Conservation (phyloP, 2,329 filamentous ascomycete genomes). For the Alternaria triticimaculans region DNA sequence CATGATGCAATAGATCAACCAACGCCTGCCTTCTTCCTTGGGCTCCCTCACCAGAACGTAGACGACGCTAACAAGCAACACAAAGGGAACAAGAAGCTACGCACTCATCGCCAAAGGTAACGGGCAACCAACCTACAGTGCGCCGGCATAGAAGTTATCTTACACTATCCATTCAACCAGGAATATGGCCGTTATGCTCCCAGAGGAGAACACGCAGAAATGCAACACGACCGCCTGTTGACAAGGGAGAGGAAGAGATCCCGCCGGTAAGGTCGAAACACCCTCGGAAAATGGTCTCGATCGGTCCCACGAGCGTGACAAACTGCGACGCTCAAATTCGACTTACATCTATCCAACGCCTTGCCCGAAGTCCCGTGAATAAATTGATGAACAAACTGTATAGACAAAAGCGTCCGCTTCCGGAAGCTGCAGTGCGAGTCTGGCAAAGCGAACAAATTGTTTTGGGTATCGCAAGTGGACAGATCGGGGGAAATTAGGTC, state of each 20-base stretch:
- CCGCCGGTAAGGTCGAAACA: slow-evolving; percentile 26
- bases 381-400: slow-evolving; percentile 10
- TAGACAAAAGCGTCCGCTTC: slow-evolving; percentile 8
- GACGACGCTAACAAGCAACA: slow-evolving; percentile 8
- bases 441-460: slow-evolving; percentile 29
- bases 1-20: slow-evolving; percentile 41
- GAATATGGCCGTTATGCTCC: slow-evolving; percentile 3
- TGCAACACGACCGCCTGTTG: slow-evolving; percentile 43
- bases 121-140: slow-evolving; percentile 16
- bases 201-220: slow-evolving; percentile 21
- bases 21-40: slow-evolving; percentile 29
- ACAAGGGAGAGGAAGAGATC: slow-evolving; percentile 23
- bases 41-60: slow-evolving; percentile 15
- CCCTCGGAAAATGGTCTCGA: slow-evolving; percentile 17
- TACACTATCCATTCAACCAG: slow-evolving; percentile 30
- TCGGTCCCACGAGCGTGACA: slow-evolving; percentile 42
- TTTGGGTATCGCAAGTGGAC: slow-evolving; percentile 47
- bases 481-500: slow-evolving; percentile 24
- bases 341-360: slow-evolving; percentile 39
- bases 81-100: slow-evolving; percentile 16
- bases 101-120: slow-evolving; percentile 22
- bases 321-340: slow-evolving; percentile 27
- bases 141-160: slow-evolving; percentile 37
- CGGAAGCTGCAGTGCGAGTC: slow-evolving; percentile 5
- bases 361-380: slow-evolving; percentile 29